Conservation (phyloP, 2,329 filamentous ascomycete species). For the Exophiala sideris region DNA sequence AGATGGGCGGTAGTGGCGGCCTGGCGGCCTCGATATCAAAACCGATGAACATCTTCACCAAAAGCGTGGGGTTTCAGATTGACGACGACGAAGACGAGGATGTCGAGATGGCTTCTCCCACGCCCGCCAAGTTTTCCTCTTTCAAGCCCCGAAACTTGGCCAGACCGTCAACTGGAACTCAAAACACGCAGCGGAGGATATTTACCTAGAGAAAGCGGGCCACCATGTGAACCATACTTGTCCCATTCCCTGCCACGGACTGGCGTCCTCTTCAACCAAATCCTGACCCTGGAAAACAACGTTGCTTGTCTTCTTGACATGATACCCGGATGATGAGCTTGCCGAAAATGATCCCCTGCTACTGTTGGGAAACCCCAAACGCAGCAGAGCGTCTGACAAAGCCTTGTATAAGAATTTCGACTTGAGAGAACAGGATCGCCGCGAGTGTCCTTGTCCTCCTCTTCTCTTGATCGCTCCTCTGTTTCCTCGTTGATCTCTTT, state of each 20-base stretch:
- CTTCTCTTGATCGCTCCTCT: no score
- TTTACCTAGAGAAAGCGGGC: conserved; percentile 6
- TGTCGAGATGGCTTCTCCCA: conserved; percentile 21
- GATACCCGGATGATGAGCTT: neutral
- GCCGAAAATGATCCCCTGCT: no score
- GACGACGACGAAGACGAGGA: conserved; percentile 18
- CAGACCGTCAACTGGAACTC: conserved; percentile 1
- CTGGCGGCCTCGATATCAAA: neutral
- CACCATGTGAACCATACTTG: neutral
- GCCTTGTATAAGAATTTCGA: no score
- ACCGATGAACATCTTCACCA: conserved; percentile 17
- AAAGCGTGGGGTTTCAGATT: conserved; percentile 15
- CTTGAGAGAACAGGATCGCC: no score
- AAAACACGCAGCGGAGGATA: conserved; percentile 13
- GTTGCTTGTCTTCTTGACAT: neutral
- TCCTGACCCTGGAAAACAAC: neutral
- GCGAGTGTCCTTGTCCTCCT: no score
- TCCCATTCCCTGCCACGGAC: neutral
- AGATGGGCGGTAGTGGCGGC: conserved; percentile 33
- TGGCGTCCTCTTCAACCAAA: neutral
- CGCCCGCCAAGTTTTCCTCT: conserved; percentile 9
- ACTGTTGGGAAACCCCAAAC: no score
- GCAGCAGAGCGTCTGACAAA: no score
- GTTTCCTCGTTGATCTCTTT: neutral
- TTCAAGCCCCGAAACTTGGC: conserved; percentile 5